A percentile compares a stretch with the other conserved stretches of the same genome.
These are phyloP conservation scores for Achlya hypogyna DNA, from an alignment of 352 stramenopile genomes.

Conservation along the genomic window DNA sequence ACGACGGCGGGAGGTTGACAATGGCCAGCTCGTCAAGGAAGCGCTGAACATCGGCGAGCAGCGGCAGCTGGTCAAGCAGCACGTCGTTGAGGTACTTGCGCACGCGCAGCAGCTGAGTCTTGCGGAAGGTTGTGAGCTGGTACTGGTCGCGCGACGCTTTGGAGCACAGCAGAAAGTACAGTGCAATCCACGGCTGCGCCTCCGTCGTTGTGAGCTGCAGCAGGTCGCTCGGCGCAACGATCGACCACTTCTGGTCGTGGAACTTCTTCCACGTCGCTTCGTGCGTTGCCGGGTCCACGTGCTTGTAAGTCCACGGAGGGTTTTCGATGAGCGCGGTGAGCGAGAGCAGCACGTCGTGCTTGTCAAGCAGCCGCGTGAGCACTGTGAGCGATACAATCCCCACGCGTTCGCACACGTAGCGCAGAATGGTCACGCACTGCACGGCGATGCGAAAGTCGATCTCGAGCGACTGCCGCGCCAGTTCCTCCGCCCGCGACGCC, in stretches of 20 bases:
- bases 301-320: slow-evolving; percentile 91
- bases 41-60: slow-evolving; percentile 88
- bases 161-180: slow-evolving; percentile 92
- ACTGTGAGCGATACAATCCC: slow-evolving; percentile 79
- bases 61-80: slow-evolving; percentile 90
- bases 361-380: slow-evolving; percentile 89
- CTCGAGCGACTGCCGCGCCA: slow-evolving; percentile 63
- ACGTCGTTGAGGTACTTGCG: slow-evolving; percentile 94
- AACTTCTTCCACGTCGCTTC: slow-evolving; percentile 87
- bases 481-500: slow-evolving; percentile 45
- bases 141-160: slow-evolving; percentile 90
- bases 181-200: slow-evolving; percentile 89
- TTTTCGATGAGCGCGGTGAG: slow-evolving; percentile 92
- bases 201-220: slow-evolving; percentile 90
- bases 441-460: slow-evolving; percentile 84
- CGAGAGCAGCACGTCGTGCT: slow-evolving; percentile 91
- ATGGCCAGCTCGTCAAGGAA: slow-evolving; percentile 95
- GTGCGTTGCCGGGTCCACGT: slow-evolving; percentile 22
- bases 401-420: slow-evolving; percentile 87
- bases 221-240: slow-evolving; percentile 79
- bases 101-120: slow-evolving; percentile 86
- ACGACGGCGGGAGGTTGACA: slow-evolving; percentile 55
- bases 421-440: slow-evolving; percentile 78
- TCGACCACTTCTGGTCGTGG: slow-evolving; percentile 85
- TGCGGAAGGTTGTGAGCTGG: slow-evolving; percentile 91